A percentile compares a stretch with the other conserved stretches of the same genome.
phyloP scores from a whole-genome alignment of 345 rosid species.

The Eucalyptus pauciflora region DNA sequence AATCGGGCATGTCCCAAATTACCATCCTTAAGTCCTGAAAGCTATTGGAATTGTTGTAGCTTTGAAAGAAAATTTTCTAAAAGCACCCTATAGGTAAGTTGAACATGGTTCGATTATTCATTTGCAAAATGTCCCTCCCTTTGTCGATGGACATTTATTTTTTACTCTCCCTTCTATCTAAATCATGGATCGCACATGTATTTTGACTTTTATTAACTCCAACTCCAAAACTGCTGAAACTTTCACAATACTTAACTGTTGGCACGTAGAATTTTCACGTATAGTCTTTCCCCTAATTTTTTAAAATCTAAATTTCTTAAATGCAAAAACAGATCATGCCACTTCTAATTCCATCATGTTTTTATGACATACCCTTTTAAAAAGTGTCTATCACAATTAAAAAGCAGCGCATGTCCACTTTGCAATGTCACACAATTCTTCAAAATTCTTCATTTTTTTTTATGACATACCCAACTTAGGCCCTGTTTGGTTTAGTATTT shows the following conservation, averaged over 20 bases:
- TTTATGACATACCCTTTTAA: neutral
- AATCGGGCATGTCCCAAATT: neutral
- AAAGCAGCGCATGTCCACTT: neutral
- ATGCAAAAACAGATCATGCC: neutral
- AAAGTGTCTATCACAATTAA: neutral
- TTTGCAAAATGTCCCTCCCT: too few relatives aligned
- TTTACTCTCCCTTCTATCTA: too few relatives aligned
- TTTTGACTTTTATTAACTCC: neutral
- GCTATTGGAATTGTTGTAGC: neutral
- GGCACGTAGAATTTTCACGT: neutral
- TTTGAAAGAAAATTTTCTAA: neutral
- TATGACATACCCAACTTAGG: rapidly evolving
- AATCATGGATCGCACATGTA: neutral
- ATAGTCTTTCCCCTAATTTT: neutral
- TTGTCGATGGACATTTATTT: too few relatives aligned
- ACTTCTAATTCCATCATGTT: neutral
- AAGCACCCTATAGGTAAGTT: too few relatives aligned
- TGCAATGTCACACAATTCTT: neutral
- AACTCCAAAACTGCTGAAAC: rapidly evolving
- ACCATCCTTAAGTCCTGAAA: neutral
- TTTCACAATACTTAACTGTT: too few relatives aligned
- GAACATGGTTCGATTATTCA: too few relatives aligned
- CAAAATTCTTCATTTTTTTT: too few relatives aligned
- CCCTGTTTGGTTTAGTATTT: too few relatives aligned
- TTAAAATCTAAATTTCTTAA: neutral